These are phyloP conservation scores for Claviceps digitariae DNA, from an alignment of 2,329 filamentous ascomycete genomes.

Conservation along the genomic window DNA sequence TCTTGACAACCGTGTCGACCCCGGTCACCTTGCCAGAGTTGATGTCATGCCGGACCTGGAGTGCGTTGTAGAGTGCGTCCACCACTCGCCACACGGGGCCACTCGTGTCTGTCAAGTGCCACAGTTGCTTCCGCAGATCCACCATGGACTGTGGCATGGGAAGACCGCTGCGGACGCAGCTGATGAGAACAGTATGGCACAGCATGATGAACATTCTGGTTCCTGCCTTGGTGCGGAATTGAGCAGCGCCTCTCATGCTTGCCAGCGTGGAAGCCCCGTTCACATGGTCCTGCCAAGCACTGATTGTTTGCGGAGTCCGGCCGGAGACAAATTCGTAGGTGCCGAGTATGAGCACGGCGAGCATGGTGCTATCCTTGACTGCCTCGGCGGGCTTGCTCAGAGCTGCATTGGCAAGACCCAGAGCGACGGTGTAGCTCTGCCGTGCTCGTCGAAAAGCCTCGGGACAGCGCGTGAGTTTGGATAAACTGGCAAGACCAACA, in stretches of 20 bases:
- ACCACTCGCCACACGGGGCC: slow-evolving; percentile 30
- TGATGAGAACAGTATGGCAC: slow-evolving; percentile 35
- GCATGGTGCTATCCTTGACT: slow-evolving; percentile 37
- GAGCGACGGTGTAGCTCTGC: slow-evolving; percentile 36
- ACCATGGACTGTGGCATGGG: slow-evolving; percentile 34
- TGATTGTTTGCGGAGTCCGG: slow-evolving; percentile 29
- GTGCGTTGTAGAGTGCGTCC: slow-evolving; percentile 29
- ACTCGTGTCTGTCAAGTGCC: slow-evolving; percentile 19
- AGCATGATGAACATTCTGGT: slow-evolving; percentile 41
- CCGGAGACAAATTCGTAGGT: slow-evolving; percentile 42
- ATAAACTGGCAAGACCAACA: slow-evolving; percentile 38
- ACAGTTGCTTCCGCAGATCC: slow-evolving; percentile 30
- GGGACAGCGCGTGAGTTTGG: slow-evolving; percentile 28
- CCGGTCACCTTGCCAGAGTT: slow-evolving; percentile 23
- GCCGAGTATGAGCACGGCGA: slow-evolving; percentile 37
- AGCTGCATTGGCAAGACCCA: slow-evolving; percentile 36
- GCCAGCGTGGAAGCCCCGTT: slow-evolving; percentile 38
- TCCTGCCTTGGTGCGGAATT: slow-evolving; percentile 32
- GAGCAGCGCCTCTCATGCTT: slow-evolving; percentile 31
- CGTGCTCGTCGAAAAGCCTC: slow-evolving; percentile 33
- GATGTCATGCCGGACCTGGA: slow-evolving; percentile 35
- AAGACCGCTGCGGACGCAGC: slow-evolving; percentile 34
- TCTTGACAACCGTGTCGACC: slow-evolving; percentile 21
- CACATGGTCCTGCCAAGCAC: slow-evolving; percentile 39
- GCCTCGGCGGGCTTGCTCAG: slow-evolving; percentile 30